Evolutionary conservation across 2,329 filamentous ascomycete species (phyloP).

Genomic region (Dactylellina parvicollis): DNA sequence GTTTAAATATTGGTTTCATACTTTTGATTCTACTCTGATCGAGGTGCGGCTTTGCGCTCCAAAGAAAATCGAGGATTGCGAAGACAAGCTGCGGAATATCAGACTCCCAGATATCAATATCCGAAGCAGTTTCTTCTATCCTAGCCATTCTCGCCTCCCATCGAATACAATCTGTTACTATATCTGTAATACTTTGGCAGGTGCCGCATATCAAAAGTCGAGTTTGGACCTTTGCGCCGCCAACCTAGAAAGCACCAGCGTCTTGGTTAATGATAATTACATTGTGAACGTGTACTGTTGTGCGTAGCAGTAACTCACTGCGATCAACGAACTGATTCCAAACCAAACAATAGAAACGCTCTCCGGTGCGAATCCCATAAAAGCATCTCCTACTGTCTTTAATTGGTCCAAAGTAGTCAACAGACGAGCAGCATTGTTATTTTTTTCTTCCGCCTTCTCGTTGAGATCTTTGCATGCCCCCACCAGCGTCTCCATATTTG

Average conservation of each 20-base stretch:
- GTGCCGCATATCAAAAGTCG: constrained; percentile 37
- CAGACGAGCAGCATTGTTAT: constrained; percentile 17
- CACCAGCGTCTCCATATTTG: constrained; percentile 17
- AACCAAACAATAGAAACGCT: constrained; percentile 49
- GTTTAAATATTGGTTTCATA: not conserved
- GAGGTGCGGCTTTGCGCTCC: constrained; percentile 34
- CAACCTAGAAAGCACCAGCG: constrained; percentile 5
- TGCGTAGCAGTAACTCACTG: constrained; percentile 1
- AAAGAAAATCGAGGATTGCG: constrained; percentile 34
- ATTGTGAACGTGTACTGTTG: not conserved
- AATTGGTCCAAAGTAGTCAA: constrained; percentile 31
- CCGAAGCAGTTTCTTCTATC: constrained; percentile 5
- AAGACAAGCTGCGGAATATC: constrained; percentile 33
- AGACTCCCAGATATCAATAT: constrained; percentile 40
- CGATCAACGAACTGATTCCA: constrained; percentile 37
- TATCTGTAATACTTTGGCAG: constrained; percentile 40
- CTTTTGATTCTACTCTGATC: constrained; percentile 33
- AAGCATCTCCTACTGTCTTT: constrained; percentile 21
- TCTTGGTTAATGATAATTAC: not conserved
- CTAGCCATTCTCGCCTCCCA: constrained; percentile 33
- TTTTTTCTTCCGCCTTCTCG: constrained; percentile 11
- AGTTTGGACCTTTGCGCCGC: constrained; percentile 34
- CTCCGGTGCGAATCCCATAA: constrained; percentile 38
- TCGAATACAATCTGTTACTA: constrained; percentile 30
- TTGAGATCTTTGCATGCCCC: constrained; percentile 19